These are phyloP conservation scores for Blumeria hordei DNA, from an alignment of 2,329 filamentous ascomycete genomes.

Conservation along the genomic window DNA sequence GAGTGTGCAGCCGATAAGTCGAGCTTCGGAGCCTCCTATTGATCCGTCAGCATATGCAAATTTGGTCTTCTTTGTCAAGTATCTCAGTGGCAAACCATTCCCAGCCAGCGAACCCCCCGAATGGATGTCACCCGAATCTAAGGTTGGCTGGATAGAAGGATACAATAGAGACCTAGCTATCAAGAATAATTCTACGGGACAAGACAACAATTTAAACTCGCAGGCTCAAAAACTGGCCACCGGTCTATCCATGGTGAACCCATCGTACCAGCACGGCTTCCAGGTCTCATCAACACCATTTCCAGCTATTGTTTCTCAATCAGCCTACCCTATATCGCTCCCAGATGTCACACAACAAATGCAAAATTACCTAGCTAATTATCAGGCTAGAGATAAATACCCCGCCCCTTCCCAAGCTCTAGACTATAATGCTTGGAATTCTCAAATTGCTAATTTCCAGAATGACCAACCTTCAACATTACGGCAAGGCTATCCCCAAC, in stretches of 20 bases:
- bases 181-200: constrained; percentile 9
- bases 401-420: constrained; percentile 3
- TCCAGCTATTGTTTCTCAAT: constrained; percentile 1
- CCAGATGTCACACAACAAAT: constrained; percentile 11
- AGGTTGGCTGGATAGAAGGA: constrained; percentile 28
- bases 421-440: constrained; percentile 8
- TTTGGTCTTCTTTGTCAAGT: constrained; percentile 12
- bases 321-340: constrained; percentile 2
- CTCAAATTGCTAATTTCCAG: constrained; percentile 2
- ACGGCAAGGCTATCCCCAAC: constrained; percentile 4
- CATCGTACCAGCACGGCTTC: constrained; percentile 1
- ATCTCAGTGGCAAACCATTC: constrained; percentile 22
- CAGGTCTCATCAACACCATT: background rate
- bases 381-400: constrained; percentile 4
- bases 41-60: constrained; percentile 7
- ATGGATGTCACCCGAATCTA: constrained; percentile 24
- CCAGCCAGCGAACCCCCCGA: constrained; percentile 27
- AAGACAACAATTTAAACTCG: background rate
- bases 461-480: constrained; percentile 5
- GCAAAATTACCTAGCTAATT: constrained; percentile 9
- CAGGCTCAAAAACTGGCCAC: constrained; percentile 8
- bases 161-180: constrained; percentile 18
- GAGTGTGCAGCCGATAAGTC: background rate
- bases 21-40: constrained; percentile 3
- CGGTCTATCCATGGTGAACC: constrained; percentile 6